These are phyloP conservation scores for Alternaria incomplexa DNA, from an alignment of 2,329 filamentous ascomycete genomes.

Conservation along the genomic window DNA sequence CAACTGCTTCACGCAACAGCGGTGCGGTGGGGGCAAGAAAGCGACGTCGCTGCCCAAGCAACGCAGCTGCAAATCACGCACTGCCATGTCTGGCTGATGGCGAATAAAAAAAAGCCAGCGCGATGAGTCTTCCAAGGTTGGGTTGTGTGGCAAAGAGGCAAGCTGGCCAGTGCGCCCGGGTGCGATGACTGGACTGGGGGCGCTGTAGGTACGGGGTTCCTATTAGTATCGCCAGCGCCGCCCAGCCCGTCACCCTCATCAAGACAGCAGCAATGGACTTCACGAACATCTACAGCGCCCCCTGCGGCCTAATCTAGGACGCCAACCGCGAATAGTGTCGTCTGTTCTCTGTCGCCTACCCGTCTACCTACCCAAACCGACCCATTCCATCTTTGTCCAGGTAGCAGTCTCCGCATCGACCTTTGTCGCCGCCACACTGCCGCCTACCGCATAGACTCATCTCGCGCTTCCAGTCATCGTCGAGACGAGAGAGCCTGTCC, in stretches of 20 bases:
- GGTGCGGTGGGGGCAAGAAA: background rate
- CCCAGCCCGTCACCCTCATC: constrained; percentile 33
- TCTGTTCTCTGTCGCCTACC: constrained; percentile 24
- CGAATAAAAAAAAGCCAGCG: constrained; percentile 1
- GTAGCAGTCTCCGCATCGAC: constrained; percentile 33
- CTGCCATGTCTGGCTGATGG: background rate
- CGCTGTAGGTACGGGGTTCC: constrained; percentile 29
- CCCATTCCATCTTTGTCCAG: constrained; percentile 32
- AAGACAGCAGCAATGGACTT: constrained; percentile 44
- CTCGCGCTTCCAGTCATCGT: constrained; percentile 18
- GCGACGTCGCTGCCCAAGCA: background rate
- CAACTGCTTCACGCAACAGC: background rate
- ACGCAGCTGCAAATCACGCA: constrained; percentile 4
- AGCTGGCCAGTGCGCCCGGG: constrained; percentile 25
- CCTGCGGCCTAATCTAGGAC: constrained; percentile 41
- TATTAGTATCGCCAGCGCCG: constrained; percentile 37
- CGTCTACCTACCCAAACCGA: constrained; percentile 9
- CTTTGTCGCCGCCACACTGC: constrained; percentile 36
- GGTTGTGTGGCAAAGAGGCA: constrained; percentile 30
- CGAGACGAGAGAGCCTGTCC: constrained; percentile 23
- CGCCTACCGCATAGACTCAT: constrained; percentile 35
- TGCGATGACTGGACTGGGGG: constrained; percentile 33
- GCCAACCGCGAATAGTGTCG: constrained; percentile 23
- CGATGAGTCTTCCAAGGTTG: constrained; percentile 26
- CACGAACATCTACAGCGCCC: constrained; percentile 40